Base-by-base conservation (phyloP, 495 filamentous ascomycete species). In the Umbilicaria muhlenbergii region DNA sequence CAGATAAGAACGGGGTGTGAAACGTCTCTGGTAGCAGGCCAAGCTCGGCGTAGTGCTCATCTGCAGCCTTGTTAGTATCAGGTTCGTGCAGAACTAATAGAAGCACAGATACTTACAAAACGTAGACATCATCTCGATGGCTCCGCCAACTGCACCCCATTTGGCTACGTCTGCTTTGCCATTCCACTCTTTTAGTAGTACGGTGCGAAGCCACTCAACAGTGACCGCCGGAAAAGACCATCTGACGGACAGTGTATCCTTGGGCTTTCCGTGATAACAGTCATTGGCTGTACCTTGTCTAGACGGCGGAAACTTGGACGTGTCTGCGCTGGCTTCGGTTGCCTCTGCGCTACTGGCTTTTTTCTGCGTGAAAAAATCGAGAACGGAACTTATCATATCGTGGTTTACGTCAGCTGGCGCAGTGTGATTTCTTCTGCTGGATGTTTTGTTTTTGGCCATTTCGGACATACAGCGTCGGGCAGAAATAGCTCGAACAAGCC, bases 121-220 rank as follows among this genome's bases (percentile, higher is more conserved):
- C n/a, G 75, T 62, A n/a, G 71, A 62, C 37, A 95, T 69, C 28
- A 89, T 73, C 46, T 75, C 74, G 34, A 95, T 62, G 24, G 82
- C 81, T 28, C 80, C 80, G 37, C 81, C 82, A 37, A 82, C 75
- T 17, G 77, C 64, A 19, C 78, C 74, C 54, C 76, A 75, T 39
- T 70, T 71, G 1, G 72, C 62, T 42, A 91, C 69, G 32, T 78
- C 74, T 1, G 81, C 72, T 44, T 74, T 74, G 6, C 83, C 82
- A 52, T 85, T 74, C 85, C 85, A 92, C 47, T 80, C 75, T 33
- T 78, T 74, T 12, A 89, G 55, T 53, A 92, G 71, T 12, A 87
- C 69, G 0, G 80, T 77, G 42, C 79, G 71, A 15, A 86, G 72
- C 83, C 81, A 89, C 53, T 88, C 83, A 7, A 87, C 61, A n/a